Percentiles rank a stretch among this genome's conserved stretches.
phyloP scores from a whole-genome alignment of 1,284 basidiomycete species.

The Stereum hirsutum region DNA sequence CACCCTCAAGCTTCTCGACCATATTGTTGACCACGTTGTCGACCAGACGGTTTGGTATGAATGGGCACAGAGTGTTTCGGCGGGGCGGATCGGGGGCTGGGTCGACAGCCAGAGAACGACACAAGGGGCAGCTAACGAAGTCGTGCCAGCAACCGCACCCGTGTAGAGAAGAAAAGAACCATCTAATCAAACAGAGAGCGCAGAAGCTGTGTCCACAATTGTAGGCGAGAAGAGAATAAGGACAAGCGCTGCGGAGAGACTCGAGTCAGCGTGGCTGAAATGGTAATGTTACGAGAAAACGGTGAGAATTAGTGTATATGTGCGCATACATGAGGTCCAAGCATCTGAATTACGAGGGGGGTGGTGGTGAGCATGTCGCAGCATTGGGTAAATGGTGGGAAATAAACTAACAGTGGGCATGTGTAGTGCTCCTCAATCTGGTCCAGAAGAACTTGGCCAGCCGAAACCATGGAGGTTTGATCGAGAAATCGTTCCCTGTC shows the following conservation, averaged over 20 bases:
- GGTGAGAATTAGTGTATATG: not conserved
- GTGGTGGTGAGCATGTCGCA: slow-evolving; percentile 2
- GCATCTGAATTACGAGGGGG: slow-evolving; percentile 3
- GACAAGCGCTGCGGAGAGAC: slow-evolving; percentile 35
- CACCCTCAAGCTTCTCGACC: slow-evolving; percentile 16
- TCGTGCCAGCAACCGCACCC: slow-evolving; percentile 59
- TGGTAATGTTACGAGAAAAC: not conserved
- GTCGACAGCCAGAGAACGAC: slow-evolving; percentile 40
- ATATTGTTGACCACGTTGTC: slow-evolving; percentile 37
- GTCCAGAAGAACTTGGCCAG: slow-evolving; percentile 27
- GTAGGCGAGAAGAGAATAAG: slow-evolving; percentile 44
- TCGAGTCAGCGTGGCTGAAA: not conserved
- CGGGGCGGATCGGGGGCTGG: slow-evolving; percentile 42
- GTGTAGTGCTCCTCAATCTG: slow-evolving; percentile 50
- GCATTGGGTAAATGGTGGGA: too few species aligned
- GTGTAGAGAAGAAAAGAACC: slow-evolving; percentile 58
- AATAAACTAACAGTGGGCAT: slow-evolving; percentile 36
- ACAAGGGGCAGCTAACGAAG: slow-evolving; percentile 55
- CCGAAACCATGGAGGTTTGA: too few species aligned
- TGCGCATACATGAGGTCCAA: slow-evolving; percentile 3
- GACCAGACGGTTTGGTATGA: slow-evolving; percentile 47
- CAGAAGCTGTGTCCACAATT: slow-evolving; percentile 61
- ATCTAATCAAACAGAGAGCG: slow-evolving; percentile 52
- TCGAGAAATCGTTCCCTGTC: too few species aligned
- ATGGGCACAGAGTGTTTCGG: slow-evolving; percentile 41